Evolutionary conservation across 768 basidiomycete genomes (phyloP).

Genomic region (Xerocomellus chrysenteron): DNA sequence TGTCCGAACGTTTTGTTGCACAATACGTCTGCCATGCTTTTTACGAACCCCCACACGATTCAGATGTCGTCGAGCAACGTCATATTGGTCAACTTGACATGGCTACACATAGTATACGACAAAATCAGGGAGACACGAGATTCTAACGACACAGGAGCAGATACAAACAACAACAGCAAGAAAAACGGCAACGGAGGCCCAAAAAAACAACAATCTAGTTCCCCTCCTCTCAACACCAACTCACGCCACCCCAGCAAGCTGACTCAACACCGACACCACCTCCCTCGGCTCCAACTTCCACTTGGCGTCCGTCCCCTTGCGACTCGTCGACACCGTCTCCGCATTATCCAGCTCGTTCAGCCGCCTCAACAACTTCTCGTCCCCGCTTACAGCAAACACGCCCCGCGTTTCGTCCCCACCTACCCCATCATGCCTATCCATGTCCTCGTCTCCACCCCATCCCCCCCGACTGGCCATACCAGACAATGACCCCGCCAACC

Average conservation of each 20-base stretch:
- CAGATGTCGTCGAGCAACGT: no score
- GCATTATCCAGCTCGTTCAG: slow-evolving; percentile 72
- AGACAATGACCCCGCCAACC: slow-evolving; percentile 36
- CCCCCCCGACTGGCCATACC: slow-evolving; percentile 15
- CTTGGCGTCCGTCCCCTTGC: slow-evolving; percentile 75
- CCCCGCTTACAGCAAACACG: slow-evolving; percentile 64
- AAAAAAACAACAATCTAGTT: neutral
- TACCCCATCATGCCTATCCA: slow-evolving; percentile 22
- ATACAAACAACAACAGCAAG: neutral
- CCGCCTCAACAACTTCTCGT: slow-evolving; percentile 51
- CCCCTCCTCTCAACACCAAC: neutral
- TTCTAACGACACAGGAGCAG: neutral
- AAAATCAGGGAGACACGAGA: neutral
- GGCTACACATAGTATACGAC: neutral
- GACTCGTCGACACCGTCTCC: slow-evolving; percentile 70
- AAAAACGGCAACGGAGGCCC: neutral
- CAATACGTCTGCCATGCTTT: no score
- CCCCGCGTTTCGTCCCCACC: slow-evolving; percentile 51
- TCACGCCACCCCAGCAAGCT: slow-evolving; percentile 9
- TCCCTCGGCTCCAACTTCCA: slow-evolving; percentile 53
- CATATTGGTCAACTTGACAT: neutral
- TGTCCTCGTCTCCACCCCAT: neutral
- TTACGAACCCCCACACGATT: no score
- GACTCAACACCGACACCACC: slow-evolving; percentile 34
- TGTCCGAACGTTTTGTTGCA: no score